Conservation (phyloP, 2,329 filamentous ascomycete species). For the Pseudogymnoascus sp. region DNA sequence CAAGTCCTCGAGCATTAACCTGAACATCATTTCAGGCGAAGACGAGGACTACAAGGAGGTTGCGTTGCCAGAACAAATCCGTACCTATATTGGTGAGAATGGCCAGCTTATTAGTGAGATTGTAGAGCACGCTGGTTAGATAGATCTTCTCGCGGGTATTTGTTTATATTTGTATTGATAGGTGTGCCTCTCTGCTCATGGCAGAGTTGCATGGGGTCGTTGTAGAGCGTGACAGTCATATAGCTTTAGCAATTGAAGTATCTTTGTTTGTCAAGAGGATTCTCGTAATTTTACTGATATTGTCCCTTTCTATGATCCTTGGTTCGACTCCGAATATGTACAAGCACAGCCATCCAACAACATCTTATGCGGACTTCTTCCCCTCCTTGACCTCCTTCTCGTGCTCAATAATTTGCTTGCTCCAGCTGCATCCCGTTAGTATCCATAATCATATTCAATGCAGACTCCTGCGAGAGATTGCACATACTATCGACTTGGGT, state of each 20-base stretch:
- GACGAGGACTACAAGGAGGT: constrained; percentile 81
- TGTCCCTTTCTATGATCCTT: constrained; percentile 6
- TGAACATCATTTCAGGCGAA: constrained; percentile 68
- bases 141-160: background rate
- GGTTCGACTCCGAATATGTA: constrained; percentile 11
- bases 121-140: constrained; percentile 80
- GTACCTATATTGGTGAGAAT: constrained; percentile 65
- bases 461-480: constrained; percentile 1
- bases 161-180: constrained; percentile 5
- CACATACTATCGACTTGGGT: constrained; percentile 75
- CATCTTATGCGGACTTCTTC: constrained; percentile 16
- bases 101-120: constrained; percentile 84
- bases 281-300: constrained; percentile 8
- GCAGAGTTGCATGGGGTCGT: constrained; percentile 1
- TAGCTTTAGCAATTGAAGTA: constrained; percentile 8
- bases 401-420: constrained; percentile 63
- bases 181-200: background rate
- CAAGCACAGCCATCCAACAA: background rate
- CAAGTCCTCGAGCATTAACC: constrained; percentile 80
- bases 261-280: constrained; percentile 10
- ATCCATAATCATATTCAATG: background rate
- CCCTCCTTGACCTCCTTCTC: constrained; percentile 46
- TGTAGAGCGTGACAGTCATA: constrained; percentile 6
- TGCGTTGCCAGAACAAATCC: constrained; percentile 82
- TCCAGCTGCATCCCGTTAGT: constrained; percentile 50